phyloP scores from a whole-genome alignment of 2,329 filamentous ascomycete species.

The Cordyceps sp. region DNA sequence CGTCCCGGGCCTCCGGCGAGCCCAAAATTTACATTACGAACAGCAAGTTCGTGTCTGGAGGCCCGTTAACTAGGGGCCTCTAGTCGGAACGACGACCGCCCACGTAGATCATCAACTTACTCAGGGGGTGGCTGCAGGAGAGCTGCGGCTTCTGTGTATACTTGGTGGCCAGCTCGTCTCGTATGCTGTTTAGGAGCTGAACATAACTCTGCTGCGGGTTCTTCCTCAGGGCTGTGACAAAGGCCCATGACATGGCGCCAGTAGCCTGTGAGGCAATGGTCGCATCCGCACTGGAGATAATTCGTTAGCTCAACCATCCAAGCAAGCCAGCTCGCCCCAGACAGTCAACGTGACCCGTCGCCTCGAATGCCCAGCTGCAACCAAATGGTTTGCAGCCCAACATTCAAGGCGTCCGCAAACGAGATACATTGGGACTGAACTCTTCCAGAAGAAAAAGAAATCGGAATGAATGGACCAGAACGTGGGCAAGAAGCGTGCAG shows the following conservation, averaged over 20 bases:
- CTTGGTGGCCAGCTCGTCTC: slow-evolving; percentile 73
- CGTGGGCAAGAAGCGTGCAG: no score
- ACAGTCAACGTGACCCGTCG: slow-evolving; percentile 26
- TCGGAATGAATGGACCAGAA: no score
- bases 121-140: slow-evolving; percentile 89
- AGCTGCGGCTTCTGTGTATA: slow-evolving; percentile 94
- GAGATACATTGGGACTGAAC: slow-evolving; percentile 3
- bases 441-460: no score
- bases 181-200: slow-evolving; percentile 87
- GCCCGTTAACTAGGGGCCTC: slow-evolving; percentile 3
- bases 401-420: slow-evolving; percentile 22
- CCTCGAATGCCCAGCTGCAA: slow-evolving; percentile 25
- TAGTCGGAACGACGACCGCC: neutral
- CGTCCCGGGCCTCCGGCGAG: no score
- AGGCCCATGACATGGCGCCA: slow-evolving; percentile 96
- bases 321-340: neutral
- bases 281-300: slow-evolving; percentile 59
- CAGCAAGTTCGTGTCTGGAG: slow-evolving; percentile 38
- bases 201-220: slow-evolving; percentile 98
- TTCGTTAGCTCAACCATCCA: neutral
- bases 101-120: slow-evolving; percentile 34
- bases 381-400: slow-evolving; percentile 15
- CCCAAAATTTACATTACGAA: slow-evolving; percentile 37
- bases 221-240: slow-evolving; percentile 83
- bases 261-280: slow-evolving; percentile 80